Percentiles rank a stretch among this genome's conserved stretches.
Conservation (phyloP, 306 rosid genomes). For the Casuarina cunninghamiana region DNA sequence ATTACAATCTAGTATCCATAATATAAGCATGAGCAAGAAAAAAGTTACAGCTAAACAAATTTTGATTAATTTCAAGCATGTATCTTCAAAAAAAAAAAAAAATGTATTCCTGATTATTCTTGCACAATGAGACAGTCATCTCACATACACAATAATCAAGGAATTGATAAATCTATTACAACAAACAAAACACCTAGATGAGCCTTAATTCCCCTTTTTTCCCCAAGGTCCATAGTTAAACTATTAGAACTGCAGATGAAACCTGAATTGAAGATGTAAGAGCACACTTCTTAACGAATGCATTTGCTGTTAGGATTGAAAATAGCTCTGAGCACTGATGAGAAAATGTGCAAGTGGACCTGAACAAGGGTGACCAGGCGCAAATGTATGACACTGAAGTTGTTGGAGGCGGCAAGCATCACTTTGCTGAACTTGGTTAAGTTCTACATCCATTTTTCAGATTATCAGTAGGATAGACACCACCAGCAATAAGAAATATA, state of each 20-base stretch:
- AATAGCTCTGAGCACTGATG: not conserved
- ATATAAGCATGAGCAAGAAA: constrained; percentile 22
- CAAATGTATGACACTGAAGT: constrained; percentile 82
- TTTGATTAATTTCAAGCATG: not conserved
- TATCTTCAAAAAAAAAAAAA: not conserved
- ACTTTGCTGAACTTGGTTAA: constrained; percentile 82
- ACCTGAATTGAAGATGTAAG: not conserved
- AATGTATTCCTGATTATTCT: not conserved
- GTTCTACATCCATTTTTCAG: constrained; percentile 59
- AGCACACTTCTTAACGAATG: not conserved
- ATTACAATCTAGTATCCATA: constrained; percentile 10
- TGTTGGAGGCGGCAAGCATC: constrained; percentile 94
- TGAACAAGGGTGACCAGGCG: constrained; percentile 56
- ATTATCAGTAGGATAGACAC: constrained; percentile 35
- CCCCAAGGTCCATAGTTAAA: not conserved
- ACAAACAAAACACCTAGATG: not conserved
- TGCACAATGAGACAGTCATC: no score
- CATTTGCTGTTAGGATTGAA: not conserved
- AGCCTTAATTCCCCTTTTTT: not conserved
- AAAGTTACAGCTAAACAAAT: not conserved
- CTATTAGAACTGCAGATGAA: not conserved
- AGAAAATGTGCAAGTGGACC: not conserved
- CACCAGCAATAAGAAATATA: constrained; percentile 36
- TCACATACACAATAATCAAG: not conserved
- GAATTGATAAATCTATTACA: not conserved